These are phyloP conservation scores for Colletotrichum sp. DNA, from an alignment of 2,329 filamentous ascomycete genomes.

Conservation along the genomic window DNA sequence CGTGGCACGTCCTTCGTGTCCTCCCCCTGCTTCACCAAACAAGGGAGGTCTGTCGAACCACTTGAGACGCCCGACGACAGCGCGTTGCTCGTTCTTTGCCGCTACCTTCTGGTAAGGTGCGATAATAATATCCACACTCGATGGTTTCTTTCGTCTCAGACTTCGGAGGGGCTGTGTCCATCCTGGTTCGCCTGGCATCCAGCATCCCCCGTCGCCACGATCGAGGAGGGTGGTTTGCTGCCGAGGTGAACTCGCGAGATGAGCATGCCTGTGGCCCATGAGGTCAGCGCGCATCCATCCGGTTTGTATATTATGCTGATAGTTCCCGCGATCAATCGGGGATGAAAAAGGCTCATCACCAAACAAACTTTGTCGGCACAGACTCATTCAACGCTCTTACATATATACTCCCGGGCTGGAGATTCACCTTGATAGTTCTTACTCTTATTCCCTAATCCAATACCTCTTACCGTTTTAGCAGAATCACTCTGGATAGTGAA, in stretches of 20 bases:
- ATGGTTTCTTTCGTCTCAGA: constrained; percentile 10
- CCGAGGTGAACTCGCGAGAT: constrained; percentile 9
- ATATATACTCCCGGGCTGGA: constrained; percentile 13
- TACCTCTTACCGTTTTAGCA: background rate
- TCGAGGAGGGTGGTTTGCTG: background rate
- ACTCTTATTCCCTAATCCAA: background rate
- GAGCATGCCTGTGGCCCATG: background rate
- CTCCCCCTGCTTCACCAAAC: background rate
- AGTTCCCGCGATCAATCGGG: background rate
- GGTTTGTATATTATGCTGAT: constrained; percentile 10
- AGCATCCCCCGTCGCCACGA: background rate
- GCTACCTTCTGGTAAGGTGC: background rate
- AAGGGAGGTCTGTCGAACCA: background rate
- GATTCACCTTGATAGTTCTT: background rate
- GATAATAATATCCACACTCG: constrained; percentile 10
- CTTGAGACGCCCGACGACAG: constrained; percentile 7
- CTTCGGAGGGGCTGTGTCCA: background rate
- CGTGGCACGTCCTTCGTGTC: background rate
- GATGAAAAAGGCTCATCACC: background rate
- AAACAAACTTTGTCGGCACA: constrained; percentile 6
- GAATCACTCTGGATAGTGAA: constrained; percentile 19
- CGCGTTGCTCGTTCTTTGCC: background rate
- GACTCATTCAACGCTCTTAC: background rate
- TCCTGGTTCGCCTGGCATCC: background rate
- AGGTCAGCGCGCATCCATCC: background rate